These are phyloP conservation scores for Epichloe uncinata DNA, from an alignment of 2,329 filamentous ascomycete species.

Conservation along the genomic window DNA sequence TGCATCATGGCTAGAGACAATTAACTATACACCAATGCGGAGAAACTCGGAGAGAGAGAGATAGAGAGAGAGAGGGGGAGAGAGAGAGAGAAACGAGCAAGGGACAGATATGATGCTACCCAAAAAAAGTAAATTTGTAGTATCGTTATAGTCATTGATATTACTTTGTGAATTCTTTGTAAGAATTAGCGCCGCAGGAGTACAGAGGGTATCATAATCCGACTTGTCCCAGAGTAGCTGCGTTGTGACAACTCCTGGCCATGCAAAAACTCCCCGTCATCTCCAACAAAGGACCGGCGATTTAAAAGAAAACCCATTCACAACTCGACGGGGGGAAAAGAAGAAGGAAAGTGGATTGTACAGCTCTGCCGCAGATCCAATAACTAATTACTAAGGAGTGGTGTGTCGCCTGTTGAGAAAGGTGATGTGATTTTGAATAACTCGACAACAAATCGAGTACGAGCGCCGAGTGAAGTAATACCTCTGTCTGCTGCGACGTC, in stretches of 20 bases:
- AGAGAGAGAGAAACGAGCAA: neutral
- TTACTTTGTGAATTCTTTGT: slow-evolving; percentile 5
- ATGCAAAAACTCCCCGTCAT: slow-evolving; percentile 7
- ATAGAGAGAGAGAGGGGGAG: neutral
- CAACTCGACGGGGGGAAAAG: neutral
- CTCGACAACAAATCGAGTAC: neutral
- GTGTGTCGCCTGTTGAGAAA: neutral
- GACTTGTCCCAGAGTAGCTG: slow-evolving; percentile 3
- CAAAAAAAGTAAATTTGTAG: neutral
- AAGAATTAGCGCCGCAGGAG: neutral
- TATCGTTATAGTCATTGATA: slow-evolving; percentile 11
- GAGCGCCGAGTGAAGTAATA: neutral
- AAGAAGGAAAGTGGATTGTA: neutral
- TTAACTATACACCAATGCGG: no score
- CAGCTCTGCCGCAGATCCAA: neutral
- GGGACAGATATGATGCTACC: neutral
- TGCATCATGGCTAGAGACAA: no score
- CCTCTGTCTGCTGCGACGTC: neutral
- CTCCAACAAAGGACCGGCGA: neutral
- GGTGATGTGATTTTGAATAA: neutral
- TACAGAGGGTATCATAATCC: slow-evolving; percentile 21
- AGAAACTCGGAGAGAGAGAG: neutral
- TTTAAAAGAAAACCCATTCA: neutral
- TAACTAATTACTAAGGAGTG: slow-evolving; percentile 2
- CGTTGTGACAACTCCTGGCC: slow-evolving; percentile 11